Percentiles rank a stretch among this genome's conserved stretches.
Conservation (phyloP, 148 eudicot species). For the Cornus suecica region DNA sequence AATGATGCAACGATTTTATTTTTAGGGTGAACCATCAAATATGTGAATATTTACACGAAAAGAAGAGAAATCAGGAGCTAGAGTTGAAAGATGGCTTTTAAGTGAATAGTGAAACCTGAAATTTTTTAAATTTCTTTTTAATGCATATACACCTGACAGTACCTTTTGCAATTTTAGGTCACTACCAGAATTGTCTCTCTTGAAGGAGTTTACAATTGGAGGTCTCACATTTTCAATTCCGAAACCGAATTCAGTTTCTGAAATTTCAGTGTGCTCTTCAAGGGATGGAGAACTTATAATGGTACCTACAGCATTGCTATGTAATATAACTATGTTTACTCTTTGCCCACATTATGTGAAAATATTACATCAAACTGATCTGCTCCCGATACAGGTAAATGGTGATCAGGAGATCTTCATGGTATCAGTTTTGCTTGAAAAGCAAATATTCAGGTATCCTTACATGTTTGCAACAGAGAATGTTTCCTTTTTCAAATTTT, state of each 20-base stretch:
- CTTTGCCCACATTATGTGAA: not conserved
- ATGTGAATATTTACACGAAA: not conserved
- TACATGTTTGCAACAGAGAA: not conserved
- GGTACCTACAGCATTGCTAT: constrained; percentile 34
- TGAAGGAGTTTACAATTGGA: constrained; percentile 68
- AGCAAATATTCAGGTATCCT: constrained; percentile 57
- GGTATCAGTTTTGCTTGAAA: constrained; percentile 57
- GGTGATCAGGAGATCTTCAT: constrained; percentile 72
- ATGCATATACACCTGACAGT: not conserved
- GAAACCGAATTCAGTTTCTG: constrained; percentile 46
- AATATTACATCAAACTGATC: not conserved
- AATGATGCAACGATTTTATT: not conserved
- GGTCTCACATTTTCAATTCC: constrained; percentile 46
- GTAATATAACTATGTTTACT: not conserved
- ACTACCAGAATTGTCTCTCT: constrained; percentile 75
- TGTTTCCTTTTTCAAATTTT: not conserved
- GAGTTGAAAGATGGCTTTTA: no score
- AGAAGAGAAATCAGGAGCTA: not conserved
- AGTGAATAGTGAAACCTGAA: not conserved
- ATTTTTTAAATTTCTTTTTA: not conserved
- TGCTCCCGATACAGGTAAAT: constrained; percentile 43
- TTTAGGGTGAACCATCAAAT: not conserved
- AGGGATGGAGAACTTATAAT: constrained; percentile 64
- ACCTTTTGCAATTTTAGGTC: constrained; percentile 48
- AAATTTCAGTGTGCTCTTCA: constrained; percentile 57